Evolutionary conservation across 1,139 yeast species (phyloP).

Genomic region (Chernovozyma sophiae-reginae): DNA sequence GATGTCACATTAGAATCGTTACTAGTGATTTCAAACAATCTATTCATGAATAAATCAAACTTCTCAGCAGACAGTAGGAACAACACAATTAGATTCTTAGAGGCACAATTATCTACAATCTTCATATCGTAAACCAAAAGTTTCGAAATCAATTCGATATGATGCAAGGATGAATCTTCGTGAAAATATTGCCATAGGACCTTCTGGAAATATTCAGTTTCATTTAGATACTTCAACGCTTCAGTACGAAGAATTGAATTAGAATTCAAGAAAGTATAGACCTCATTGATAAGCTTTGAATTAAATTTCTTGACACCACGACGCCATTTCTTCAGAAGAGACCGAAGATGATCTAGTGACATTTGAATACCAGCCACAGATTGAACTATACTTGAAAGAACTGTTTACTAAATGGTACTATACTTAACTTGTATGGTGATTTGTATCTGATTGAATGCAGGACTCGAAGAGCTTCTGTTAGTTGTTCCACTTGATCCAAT

Average conservation of each 20-base stretch:
- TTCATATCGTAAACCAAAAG: constrained; percentile 10
- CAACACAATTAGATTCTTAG: constrained; percentile 1
- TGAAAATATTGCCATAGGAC: constrained; percentile 40
- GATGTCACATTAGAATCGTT: not conserved
- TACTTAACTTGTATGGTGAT: too few species aligned
- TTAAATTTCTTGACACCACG: constrained; percentile 15
- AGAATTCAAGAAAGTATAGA: constrained; percentile 12
- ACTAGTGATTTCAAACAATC: not conserved
- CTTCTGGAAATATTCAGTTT: constrained; percentile 20
- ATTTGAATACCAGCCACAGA: too few species aligned
- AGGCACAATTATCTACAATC: constrained; percentile 8
- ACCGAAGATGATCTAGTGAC: constrained; percentile 1
- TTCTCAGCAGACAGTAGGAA: not conserved
- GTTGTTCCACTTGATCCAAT: too few species aligned
- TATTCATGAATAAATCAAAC: not conserved
- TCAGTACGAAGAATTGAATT: constrained; percentile 7
- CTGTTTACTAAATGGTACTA: too few species aligned
- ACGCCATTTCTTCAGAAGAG: constrained; percentile 14
- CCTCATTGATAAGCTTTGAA: constrained; percentile 17
- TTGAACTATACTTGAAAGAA: too few species aligned
- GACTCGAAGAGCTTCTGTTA: too few species aligned
- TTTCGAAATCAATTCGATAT: constrained; percentile 31
- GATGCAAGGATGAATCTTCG: constrained; percentile 31
- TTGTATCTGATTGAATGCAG: too few species aligned
- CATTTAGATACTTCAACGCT: constrained; percentile 11